Evolutionary conservation across 768 basidiomycete genomes (phyloP).

Genomic region (Trametes cingulata): DNA sequence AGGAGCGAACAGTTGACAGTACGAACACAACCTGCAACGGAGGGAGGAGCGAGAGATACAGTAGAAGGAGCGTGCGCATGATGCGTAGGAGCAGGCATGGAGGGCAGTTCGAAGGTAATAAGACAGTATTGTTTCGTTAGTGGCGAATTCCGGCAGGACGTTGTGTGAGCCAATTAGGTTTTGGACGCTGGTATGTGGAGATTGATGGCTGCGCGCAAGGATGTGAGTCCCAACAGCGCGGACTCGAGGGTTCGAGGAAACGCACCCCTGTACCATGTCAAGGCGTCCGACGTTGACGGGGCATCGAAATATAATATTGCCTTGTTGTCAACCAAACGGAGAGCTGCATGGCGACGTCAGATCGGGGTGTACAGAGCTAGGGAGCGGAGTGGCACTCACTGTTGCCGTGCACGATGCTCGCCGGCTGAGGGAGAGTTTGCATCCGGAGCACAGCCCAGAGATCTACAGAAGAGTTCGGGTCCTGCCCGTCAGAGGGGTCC

Average conservation of each 20-base stretch:
- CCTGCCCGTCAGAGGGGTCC: conserved; percentile 80
- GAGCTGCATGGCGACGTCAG: conserved; percentile 44
- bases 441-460: conserved; percentile 97
- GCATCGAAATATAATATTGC: conserved; percentile 89
- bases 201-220: conserved; percentile 66
- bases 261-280: conserved; percentile 89
- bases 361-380: not conserved
- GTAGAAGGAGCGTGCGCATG: conserved; percentile 23
- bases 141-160: not conserved
- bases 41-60: conserved; percentile 20
- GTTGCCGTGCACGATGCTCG: conserved; percentile 87
- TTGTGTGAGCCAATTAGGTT: conserved; percentile 44
- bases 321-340: conserved; percentile 90
- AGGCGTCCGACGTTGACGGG: conserved; percentile 77
- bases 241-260: not conserved
- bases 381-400: conserved; percentile 42
- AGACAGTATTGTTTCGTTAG: conserved; percentile 19
- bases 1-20: conserved; percentile 20
- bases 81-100: conserved; percentile 11
- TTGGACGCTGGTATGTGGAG: conserved; percentile 85
- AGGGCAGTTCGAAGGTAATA: conserved; percentile 14
- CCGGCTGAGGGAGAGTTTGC: conserved; percentile 90
- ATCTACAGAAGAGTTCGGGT: conserved; percentile 74
- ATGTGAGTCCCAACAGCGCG: not conserved
- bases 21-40: conserved; percentile 21